phyloP scores from a whole-genome alignment of 768 basidiomycete genomes.

The Holtermannia corniformis region DNA sequence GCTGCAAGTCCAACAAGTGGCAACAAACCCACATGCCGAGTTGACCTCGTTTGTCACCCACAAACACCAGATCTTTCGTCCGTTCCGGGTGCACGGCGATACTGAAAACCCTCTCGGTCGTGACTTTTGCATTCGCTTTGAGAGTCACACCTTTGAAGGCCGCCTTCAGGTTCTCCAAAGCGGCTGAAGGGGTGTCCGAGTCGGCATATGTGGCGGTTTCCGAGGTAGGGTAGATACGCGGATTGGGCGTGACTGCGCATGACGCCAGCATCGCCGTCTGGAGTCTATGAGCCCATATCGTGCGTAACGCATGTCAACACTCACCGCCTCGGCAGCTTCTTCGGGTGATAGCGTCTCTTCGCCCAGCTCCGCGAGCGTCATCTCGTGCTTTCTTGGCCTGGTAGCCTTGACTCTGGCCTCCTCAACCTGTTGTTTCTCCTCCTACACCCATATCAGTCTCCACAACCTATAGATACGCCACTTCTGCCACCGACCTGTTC shows the following conservation, averaged over 20 bases:
- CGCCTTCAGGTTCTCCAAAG: conserved; percentile 19
- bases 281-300: neutral
- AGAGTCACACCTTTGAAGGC: conserved; percentile 31
- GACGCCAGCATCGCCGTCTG: conserved; percentile 16
- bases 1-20: conserved; percentile 9
- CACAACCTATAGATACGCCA: conserved; percentile 27
- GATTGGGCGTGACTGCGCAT: conserved; percentile 1
- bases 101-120: conserved; percentile 42
- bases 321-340: neutral
- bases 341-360: neutral
- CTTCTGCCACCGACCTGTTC: conserved; percentile 21
- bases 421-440: conserved; percentile 10
- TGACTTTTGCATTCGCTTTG: conserved; percentile 36
- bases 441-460: conserved; percentile 17
- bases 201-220: conserved; percentile 11
- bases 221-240: conserved; percentile 8
- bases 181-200: conserved; percentile 7
- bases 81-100: conserved; percentile 42
- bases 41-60: conserved; percentile 41
- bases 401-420: conserved; percentile 10
- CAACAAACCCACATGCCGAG: conserved; percentile 35
- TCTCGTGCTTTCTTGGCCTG: neutral
- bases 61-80: conserved; percentile 40
- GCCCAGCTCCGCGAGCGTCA: neutral
- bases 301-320: neutral